Evolutionary conservation across 140 eudicot genomes (phyloP).

Genomic region (Oenanthe javanica): DNA sequence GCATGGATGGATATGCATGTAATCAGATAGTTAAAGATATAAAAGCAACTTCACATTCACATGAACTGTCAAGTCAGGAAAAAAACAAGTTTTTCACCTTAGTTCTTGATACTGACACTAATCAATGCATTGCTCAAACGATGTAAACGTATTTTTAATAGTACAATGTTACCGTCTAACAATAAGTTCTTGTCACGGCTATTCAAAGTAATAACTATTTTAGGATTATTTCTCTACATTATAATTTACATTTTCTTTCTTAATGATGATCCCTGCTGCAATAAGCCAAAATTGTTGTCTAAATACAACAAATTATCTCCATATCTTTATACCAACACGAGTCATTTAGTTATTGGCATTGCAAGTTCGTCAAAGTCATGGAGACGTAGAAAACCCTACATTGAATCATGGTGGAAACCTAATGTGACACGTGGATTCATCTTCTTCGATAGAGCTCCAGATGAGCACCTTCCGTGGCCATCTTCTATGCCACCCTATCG

Average conservation of each 20-base stretch:
- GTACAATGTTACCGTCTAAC: neutral
- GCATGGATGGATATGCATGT: neutral
- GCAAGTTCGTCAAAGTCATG: slow-evolving; percentile 22
- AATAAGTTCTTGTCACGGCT: neutral
- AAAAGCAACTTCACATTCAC: neutral
- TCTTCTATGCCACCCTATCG: slow-evolving; percentile 17
- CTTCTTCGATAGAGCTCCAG: slow-evolving; percentile 18
- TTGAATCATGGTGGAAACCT: slow-evolving; percentile 46
- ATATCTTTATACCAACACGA: slow-evolving; percentile 10
- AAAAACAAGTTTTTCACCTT: neutral
- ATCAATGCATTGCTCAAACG: neutral
- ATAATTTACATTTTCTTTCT: neutral
- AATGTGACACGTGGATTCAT: slow-evolving; percentile 20
- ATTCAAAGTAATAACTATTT: neutral
- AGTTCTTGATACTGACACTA: neutral
- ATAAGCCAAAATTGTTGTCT: neutral
- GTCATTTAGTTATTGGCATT: slow-evolving; percentile 29
- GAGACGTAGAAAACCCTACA: slow-evolving; percentile 23
- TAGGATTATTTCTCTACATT: neutral
- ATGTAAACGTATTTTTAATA: neutral
- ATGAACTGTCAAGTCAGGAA: neutral
- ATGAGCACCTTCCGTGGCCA: slow-evolving; percentile 22
- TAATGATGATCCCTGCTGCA: too few relatives aligned
- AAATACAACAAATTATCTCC: neutral
- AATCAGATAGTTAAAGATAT: neutral